These are phyloP conservation scores for Thamnidium elegans DNA, from an alignment of 192 early-diverging fungal species.

Conservation along the genomic window DNA sequence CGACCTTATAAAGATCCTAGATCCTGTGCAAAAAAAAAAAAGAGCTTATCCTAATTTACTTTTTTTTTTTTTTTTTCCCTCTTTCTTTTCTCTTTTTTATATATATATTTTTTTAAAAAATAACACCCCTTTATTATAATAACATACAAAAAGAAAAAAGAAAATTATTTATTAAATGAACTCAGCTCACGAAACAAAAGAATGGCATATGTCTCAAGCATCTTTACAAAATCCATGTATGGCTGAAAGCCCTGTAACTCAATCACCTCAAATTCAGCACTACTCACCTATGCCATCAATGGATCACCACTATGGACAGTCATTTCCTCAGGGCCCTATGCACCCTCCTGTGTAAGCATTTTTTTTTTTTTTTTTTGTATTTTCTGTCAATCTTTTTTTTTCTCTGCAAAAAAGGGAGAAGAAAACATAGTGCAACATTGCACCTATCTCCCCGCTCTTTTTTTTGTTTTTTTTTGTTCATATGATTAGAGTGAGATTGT, in stretches of 20 bases:
- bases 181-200: constrained; percentile 24
- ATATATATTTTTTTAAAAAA: not conserved
- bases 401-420: too few relatives aligned
- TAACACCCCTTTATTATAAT: too few relatives aligned
- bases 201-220: constrained; percentile 11
- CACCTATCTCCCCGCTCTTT: not conserved
- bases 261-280: constrained; percentile 14
- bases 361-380: constrained; percentile 9
- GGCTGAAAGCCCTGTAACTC: constrained; percentile 19
- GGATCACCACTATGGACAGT: constrained; percentile 22
- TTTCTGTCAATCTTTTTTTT: constrained; percentile 1
- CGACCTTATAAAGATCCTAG: constrained; percentile 15
- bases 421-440: constrained; percentile 14
- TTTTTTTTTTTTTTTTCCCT: constrained; percentile 10
- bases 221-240: constrained; percentile 15
- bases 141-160: not conserved
- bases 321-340: constrained; percentile 16
- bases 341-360: constrained; percentile 25
- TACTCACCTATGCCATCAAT: constrained; percentile 23
- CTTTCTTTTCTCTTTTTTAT: constrained; percentile 9
- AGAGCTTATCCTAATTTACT: constrained; percentile 14
- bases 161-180: constrained; percentile 17
- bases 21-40: constrained; percentile 15
- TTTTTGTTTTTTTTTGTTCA: constrained; percentile 5
- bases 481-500: not conserved